A percentile compares a stretch with the other conserved stretches of the same genome.
Conservation (phyloP, 2,329 filamentous ascomycete species). For the Epichloe bromicola region DNA sequence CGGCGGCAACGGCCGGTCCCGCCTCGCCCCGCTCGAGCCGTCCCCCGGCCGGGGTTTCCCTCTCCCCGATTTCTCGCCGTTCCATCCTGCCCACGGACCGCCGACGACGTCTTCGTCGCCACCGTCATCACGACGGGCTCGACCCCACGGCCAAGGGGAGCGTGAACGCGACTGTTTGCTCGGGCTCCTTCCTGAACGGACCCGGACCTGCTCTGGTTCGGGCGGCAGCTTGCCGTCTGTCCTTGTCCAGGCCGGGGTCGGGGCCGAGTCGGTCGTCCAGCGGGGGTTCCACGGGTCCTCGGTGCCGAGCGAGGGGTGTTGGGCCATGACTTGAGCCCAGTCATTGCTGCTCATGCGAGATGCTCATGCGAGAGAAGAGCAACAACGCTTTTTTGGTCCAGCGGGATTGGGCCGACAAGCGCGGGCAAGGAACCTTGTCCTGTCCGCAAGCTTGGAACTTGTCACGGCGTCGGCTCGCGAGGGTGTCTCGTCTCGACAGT, state of each 20-base stretch:
- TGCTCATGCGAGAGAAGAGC: neutral
- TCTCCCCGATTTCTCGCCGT: conserved; percentile 13
- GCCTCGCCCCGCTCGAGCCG: conserved; percentile 12
- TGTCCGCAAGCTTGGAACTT: too few species aligned
- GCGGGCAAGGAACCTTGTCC: too few species aligned
- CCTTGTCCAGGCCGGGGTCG: conserved; percentile 15
- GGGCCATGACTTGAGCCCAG: neutral
- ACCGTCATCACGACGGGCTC: conserved; percentile 12
- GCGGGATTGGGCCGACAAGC: too few species aligned
- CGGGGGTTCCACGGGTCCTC: conserved; percentile 50
- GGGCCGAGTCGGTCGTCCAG: conserved; percentile 33
- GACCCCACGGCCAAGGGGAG: conserved; percentile 16
- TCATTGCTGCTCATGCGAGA: neutral
- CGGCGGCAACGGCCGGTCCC: neutral
- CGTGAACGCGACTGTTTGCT: conserved; percentile 9
- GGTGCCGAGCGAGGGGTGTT: conserved; percentile 25
- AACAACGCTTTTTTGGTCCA: neutral
- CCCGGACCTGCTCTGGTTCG: conserved; percentile 19
- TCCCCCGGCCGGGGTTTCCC: conserved; percentile 20
- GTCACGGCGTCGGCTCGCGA: neutral
- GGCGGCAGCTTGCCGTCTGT: conserved; percentile 19
- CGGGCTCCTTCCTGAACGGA: conserved; percentile 16
- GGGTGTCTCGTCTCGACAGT: neutral
- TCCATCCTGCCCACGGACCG: conserved; percentile 24
- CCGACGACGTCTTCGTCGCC: conserved; percentile 11